Evolutionary conservation across 1,139 yeast species (phyloP).

Genomic region (Geotrichum siamense): DNA sequence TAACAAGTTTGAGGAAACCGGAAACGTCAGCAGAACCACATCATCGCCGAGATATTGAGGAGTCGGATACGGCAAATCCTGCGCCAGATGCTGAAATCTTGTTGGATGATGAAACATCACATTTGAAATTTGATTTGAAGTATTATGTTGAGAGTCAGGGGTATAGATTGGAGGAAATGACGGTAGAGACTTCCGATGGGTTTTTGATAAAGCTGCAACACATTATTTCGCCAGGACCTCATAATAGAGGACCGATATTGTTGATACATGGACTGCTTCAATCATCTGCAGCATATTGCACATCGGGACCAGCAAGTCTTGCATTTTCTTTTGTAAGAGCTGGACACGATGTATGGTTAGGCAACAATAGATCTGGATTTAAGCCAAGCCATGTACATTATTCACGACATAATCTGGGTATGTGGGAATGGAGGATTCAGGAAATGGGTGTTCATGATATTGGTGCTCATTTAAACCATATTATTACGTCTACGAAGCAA

Average conservation of each 20-base stretch:
- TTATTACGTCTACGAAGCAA: constrained; percentile 39
- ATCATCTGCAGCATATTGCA: constrained; percentile 76
- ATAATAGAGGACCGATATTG: constrained; percentile 49
- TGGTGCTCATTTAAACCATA: constrained; percentile 60
- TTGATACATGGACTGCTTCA: constrained; percentile 82
- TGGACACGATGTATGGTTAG: constrained; percentile 92
- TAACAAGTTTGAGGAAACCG: constrained; percentile 5
- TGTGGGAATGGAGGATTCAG: constrained; percentile 73
- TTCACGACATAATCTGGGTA: constrained; percentile 43
- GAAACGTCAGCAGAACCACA: not conserved
- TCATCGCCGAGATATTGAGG: constrained; percentile 4
- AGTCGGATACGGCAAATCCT: not conserved
- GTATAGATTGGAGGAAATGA: constrained; percentile 51
- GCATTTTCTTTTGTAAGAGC: constrained; percentile 53
- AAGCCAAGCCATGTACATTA: constrained; percentile 50
- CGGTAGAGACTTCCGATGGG: constrained; percentile 73
- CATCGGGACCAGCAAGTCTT: constrained; percentile 68
- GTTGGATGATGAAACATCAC: constrained; percentile 29
- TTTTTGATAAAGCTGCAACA: constrained; percentile 60
- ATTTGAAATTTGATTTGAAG: constrained; percentile 44
- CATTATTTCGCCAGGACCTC: constrained; percentile 44
- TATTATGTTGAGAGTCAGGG: constrained; percentile 62
- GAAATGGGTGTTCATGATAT: constrained; percentile 76
- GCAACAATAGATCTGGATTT: constrained; percentile 85
- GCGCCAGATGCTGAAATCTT: not conserved